phyloP scores from a whole-genome alignment of 176 grass and related monocot species.

The Oryza coarctata region DNA sequence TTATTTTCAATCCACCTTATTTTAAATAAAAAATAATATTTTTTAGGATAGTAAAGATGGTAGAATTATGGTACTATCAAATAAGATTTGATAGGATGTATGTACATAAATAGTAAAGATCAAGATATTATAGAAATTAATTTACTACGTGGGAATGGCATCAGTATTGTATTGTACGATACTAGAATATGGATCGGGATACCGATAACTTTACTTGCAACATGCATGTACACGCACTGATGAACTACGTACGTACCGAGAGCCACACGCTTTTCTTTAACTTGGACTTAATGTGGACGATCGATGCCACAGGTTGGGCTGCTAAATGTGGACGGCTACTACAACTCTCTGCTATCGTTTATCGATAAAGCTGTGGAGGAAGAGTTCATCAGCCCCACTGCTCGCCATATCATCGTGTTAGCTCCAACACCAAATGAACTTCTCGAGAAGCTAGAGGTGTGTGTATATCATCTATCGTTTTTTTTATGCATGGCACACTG shows the following conservation, averaged over 20 bases:
- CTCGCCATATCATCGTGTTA: constrained; percentile 64
- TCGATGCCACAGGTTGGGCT: constrained; percentile 54
- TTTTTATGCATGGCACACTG: background rate
- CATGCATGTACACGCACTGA: background rate
- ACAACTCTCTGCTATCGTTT: constrained; percentile 57
- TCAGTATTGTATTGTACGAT: no score
- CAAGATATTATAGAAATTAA: no score
- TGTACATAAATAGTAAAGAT: no score
- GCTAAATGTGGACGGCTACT: constrained; percentile 76
- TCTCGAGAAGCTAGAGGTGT: constrained; percentile 65
- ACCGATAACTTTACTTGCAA: no score
- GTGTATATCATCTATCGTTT: background rate
- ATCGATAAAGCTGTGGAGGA: constrained; percentile 78
- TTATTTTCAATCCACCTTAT: no score
- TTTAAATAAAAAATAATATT: no score
- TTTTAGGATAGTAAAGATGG: no score
- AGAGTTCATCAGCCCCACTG: constrained; percentile 61
- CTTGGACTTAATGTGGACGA: background rate
- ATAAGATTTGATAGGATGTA: no score
- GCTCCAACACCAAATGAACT: constrained; percentile 57
- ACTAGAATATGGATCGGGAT: no score
- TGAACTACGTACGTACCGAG: background rate
- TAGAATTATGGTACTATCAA: no score
- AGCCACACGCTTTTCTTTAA: background rate
- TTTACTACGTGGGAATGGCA: no score